phyloP scores from a whole-genome alignment of 441 rosid species.

The Sinapis alba region DNA sequence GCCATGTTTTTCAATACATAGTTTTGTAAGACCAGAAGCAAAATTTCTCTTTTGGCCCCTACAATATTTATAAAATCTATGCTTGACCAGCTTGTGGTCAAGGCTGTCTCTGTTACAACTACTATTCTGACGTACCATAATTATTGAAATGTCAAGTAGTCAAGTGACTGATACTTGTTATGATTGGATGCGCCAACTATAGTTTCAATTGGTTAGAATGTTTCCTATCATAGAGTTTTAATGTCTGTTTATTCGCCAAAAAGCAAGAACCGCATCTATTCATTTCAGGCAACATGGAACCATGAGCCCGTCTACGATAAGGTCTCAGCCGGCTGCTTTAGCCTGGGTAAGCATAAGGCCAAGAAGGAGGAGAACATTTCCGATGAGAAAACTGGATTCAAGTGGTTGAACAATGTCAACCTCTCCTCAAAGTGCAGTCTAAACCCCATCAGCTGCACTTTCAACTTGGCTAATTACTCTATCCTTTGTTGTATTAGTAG shows the following conservation, averaged over 20 bases:
- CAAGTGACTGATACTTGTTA: background rate
- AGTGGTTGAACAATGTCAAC: conserved; percentile 49
- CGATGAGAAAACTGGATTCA: conserved; percentile 32
- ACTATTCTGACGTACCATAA: background rate
- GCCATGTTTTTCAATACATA: background rate
- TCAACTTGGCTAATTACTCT: conserved; percentile 25
- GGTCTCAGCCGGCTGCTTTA: conserved; percentile 37
- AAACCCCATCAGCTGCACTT: conserved; percentile 24
- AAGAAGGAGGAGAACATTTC: conserved; percentile 33
- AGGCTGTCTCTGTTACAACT: background rate
- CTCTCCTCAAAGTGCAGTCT: conserved; percentile 37
- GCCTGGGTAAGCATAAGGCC: conserved; percentile 53
- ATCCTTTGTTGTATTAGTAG: conserved; percentile 12
- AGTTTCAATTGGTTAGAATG: background rate
- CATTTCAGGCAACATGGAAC: conserved; percentile 35
- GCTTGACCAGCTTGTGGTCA: background rate
- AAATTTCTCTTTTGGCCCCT: background rate
- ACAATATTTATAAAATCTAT: background rate
- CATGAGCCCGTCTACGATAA: conserved; percentile 30
- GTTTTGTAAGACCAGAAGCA: background rate
- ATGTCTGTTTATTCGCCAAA: background rate
- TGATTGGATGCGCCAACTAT: background rate
- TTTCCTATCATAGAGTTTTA: background rate
- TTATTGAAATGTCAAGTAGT: background rate
- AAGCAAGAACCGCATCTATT: background rate